phyloP scores from a whole-genome alignment of 257 asterid genomes.

The Eustoma russellianum region DNA sequence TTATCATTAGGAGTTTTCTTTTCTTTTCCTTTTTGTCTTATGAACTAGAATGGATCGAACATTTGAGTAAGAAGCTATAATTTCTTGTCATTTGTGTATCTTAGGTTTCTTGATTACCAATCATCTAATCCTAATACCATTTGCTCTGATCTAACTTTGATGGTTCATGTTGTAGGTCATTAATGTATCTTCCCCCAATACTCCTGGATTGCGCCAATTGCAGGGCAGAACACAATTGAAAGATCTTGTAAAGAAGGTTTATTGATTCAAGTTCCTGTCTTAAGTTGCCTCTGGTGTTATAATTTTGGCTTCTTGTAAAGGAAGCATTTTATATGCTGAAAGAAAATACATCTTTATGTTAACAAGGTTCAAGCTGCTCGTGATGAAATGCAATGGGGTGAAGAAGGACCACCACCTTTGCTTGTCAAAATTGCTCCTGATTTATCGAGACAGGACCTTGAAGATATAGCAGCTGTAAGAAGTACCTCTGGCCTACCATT shows the following conservation, averaged over 20 bases:
- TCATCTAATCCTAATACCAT: not conserved
- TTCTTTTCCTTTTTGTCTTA: no score
- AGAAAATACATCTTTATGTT: not conserved
- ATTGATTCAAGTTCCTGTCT: slow-evolving; percentile 2
- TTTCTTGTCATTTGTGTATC: not conserved
- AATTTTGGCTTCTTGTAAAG: not conserved
- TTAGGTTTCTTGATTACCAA: no score
- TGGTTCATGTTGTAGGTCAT: slow-evolving; percentile 44
- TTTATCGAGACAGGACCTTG: slow-evolving; percentile 86
- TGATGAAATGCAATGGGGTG: slow-evolving; percentile 99
- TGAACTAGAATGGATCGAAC: no score
- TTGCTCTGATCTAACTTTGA: slow-evolving; percentile 6
- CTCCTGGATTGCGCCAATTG: slow-evolving; percentile 96
- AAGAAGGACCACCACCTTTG: slow-evolving; percentile 96
- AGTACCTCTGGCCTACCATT: not conserved
- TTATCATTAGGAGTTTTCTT: no score
- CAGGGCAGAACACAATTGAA: slow-evolving; percentile 96
- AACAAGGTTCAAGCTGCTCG: slow-evolving; percentile 92
- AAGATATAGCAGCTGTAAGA: slow-evolving; percentile 90
- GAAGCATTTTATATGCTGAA: slow-evolving; percentile 1
- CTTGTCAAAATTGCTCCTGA: slow-evolving; percentile 98
- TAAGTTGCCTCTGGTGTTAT: not conserved
- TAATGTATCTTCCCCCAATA: slow-evolving; percentile 91
- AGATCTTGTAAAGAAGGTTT: slow-evolving; percentile 94
- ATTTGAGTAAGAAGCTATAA: not conserved